Conservation (phyloP, 2,329 filamentous ascomycete genomes). For the Fusarium dlaminii region DNA sequence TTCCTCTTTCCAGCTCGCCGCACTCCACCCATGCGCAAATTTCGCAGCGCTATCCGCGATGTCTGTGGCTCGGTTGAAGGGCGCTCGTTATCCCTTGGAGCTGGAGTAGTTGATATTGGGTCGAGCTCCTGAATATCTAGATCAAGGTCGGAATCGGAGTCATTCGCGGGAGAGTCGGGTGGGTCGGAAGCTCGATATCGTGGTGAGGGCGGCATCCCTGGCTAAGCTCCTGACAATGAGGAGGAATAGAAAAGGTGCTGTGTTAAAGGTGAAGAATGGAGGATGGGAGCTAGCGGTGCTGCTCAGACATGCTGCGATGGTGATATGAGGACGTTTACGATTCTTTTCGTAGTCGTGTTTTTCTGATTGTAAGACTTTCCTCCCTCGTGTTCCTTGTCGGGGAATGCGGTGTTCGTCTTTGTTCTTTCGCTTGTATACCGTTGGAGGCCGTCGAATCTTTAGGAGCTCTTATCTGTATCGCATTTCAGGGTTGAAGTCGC, state of each 20-base stretch:
- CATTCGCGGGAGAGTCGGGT: slow-evolving; percentile 71
- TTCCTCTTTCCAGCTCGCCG: slow-evolving; percentile 65
- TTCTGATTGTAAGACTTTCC: background rate
- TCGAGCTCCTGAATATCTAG: slow-evolving; percentile 84
- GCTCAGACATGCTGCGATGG: slow-evolving; percentile 40
- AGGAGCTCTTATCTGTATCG: slow-evolving; percentile 30
- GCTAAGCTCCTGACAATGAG: slow-evolving; percentile 27
- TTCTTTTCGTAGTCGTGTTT: background rate
- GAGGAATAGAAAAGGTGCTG: slow-evolving; percentile 20
- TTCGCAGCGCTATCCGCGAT: slow-evolving; percentile 75
- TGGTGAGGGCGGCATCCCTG: slow-evolving; percentile 67
- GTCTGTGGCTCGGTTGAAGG: slow-evolving; percentile 54
- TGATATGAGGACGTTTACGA: background rate
- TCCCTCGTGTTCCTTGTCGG: background rate
- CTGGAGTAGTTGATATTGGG: slow-evolving; percentile 59
- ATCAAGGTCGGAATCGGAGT: slow-evolving; percentile 80
- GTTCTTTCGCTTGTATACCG: slow-evolving; percentile 5
- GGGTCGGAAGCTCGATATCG: slow-evolving; percentile 65
- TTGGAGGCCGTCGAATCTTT: slow-evolving; percentile 23
- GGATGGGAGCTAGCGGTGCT: slow-evolving; percentile 31
- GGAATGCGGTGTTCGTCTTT: background rate
- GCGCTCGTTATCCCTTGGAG: slow-evolving; percentile 45
- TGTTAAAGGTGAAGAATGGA: slow-evolving; percentile 28
- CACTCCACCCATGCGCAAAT: slow-evolving; percentile 72
- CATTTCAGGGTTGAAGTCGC: slow-evolving; percentile 35